phyloP scores from a whole-genome alignment of 1,139 yeast genomes.

The Saccharomycopsis crataegensis region DNA sequence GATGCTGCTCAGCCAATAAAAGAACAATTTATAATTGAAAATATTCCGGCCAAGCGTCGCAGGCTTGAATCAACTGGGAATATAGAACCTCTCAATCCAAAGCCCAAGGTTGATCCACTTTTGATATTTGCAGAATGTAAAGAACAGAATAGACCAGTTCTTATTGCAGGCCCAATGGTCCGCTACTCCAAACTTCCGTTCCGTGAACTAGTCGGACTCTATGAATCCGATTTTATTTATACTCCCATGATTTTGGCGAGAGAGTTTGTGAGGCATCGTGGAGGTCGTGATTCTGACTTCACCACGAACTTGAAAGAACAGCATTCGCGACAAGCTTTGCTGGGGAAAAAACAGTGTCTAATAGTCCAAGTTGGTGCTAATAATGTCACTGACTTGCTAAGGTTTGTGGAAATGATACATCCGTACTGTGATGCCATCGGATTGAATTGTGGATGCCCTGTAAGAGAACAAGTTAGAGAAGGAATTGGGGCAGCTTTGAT shows the following conservation, averaged over 20 bases:
- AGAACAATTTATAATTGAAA: no score
- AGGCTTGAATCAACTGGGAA: no score
- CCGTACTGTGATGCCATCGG: conserved; percentile 94
- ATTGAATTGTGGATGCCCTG: conserved; percentile 95
- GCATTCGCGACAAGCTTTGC: conserved; percentile 4
- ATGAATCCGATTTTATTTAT: conserved; percentile 74
- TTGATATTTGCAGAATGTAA: conserved; percentile 8
- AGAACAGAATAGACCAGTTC: conserved; percentile 47
- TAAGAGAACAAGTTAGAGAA: conserved; percentile 87
- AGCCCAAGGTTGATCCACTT: conserved; percentile 1
- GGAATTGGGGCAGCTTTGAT: conserved; percentile 97
- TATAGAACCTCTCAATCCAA: neutral
- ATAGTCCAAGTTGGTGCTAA: conserved; percentile 91
- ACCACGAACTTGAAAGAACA: conserved; percentile 48
- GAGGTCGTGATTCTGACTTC: conserved; percentile 80
- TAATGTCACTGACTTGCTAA: conserved; percentile 72
- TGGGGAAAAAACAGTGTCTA: conserved; percentile 26
- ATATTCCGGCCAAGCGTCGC: no score
- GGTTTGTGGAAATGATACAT: conserved; percentile 82
- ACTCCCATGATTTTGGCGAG: conserved; percentile 96
- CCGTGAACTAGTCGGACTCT: conserved; percentile 70
- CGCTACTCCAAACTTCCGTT: conserved; percentile 92
- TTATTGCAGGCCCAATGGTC: conserved; percentile 95
- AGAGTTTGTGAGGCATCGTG: conserved; percentile 80
- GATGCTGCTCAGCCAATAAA: no score